Conservation (phyloP, 2,329 filamentous ascomycete genomes). For the Pyrenochaeta sp. region DNA sequence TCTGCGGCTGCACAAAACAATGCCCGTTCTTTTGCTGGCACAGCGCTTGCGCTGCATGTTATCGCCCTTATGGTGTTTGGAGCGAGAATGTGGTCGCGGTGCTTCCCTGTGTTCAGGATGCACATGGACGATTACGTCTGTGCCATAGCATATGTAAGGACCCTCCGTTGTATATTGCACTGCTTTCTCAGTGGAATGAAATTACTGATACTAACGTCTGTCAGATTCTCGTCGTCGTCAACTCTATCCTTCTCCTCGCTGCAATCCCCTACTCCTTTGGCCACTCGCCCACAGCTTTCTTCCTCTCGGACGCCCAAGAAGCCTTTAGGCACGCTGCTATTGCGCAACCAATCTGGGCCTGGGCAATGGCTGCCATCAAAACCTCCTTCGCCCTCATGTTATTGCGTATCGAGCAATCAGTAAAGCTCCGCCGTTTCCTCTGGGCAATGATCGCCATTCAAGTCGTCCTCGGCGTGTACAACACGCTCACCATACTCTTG, state of each 20-base stretch:
- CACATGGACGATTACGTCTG: slow-evolving; percentile 26
- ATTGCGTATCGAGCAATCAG: slow-evolving; percentile 28
- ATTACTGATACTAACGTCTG: not conserved
- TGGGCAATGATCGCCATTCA: slow-evolving; percentile 31
- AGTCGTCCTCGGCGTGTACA: slow-evolving; percentile 25
- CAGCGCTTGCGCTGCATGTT: slow-evolving; percentile 16
- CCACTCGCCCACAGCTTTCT: slow-evolving; percentile 7
- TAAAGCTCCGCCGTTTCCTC: slow-evolving; percentile 24
- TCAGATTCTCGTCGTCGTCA: slow-evolving; percentile 19
- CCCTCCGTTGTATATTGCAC: not conserved
- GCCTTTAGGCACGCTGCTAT: slow-evolving; percentile 20
- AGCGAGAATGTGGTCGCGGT: slow-evolving; percentile 28
- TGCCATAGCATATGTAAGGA: slow-evolving; percentile 23
- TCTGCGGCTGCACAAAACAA: slow-evolving; percentile 9
- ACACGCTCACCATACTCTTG: slow-evolving; percentile 23
- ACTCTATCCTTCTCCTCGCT: slow-evolving; percentile 21
- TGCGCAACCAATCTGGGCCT: slow-evolving; percentile 28
- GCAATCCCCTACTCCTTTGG: slow-evolving; percentile 21
- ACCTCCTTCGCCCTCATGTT: slow-evolving; percentile 34
- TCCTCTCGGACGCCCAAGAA: slow-evolving; percentile 17
- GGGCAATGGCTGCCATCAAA: slow-evolving; percentile 23
- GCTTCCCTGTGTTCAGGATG: slow-evolving; percentile 20
- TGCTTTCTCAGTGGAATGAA: too few species aligned
- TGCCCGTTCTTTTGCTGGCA: slow-evolving; percentile 15
- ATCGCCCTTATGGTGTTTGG: slow-evolving; percentile 20